phyloP scores from a whole-genome alignment of 306 rosid species.

The Corylus americana region DNA sequence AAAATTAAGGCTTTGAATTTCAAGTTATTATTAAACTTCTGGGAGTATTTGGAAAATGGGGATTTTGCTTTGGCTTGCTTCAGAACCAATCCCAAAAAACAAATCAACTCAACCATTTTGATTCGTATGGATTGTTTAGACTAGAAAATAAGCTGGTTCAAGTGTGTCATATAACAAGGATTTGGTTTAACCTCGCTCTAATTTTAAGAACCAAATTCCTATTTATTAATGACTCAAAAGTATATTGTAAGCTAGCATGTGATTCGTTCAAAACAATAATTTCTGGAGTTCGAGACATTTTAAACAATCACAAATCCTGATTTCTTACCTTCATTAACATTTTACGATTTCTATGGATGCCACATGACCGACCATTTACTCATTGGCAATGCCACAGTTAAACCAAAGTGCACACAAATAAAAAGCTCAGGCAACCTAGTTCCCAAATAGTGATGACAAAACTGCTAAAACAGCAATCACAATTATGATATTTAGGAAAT shows the following conservation, averaged over 20 bases:
- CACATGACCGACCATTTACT: not conserved
- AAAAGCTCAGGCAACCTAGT: conserved; percentile 34
- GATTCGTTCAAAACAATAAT: not conserved
- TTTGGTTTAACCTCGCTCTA: too few species aligned
- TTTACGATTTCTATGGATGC: not conserved
- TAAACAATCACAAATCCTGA: not conserved
- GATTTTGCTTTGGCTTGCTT: not conserved
- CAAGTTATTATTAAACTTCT: too few species aligned
- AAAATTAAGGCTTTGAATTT: too few species aligned
- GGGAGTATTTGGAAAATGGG: not conserved
- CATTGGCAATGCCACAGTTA: conserved; percentile 1
- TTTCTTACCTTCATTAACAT: not conserved
- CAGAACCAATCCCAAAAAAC: not conserved
- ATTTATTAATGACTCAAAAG: not conserved
- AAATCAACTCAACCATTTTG: not conserved
- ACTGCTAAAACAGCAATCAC: conserved; percentile 74
- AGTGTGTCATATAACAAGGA: not conserved
- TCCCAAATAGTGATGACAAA: conserved; percentile 78
- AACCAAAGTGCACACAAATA: conserved; percentile 10
- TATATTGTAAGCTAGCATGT: not conserved
- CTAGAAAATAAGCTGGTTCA: not conserved
- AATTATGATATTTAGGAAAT: conserved; percentile 73
- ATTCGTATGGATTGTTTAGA: not conserved
- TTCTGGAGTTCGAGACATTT: not conserved
- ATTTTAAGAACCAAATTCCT: not conserved